Evolutionary conservation across 2,329 filamentous ascomycete species (phyloP), one percentile per base, ranked within the genome.

Genomic region (Aureobasidium sp.): DNA sequence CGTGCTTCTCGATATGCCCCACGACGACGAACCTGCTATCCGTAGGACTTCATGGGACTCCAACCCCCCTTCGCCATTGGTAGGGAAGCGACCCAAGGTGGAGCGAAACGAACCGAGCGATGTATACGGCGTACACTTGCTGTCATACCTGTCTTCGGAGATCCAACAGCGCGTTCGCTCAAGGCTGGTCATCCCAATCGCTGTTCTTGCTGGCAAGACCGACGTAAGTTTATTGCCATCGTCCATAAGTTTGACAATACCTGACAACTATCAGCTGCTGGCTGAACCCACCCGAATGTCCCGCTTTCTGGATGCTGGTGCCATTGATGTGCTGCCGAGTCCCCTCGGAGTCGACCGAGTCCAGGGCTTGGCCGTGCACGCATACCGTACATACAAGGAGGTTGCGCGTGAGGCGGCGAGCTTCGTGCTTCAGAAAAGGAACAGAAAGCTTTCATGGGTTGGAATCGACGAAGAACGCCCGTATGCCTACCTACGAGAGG

Each of bases 361-460:
- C 53, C 86, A 89, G 63, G 86, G 87, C 33, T 79, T 96, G 56
- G 86, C 89, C 64, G 85, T 94, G 17, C 91, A 93, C 72, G 91
- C 89, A 48, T 96, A 95, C 76, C 86, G 88, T 68, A 85, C 88
- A 50, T 88, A 90, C 70, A 89, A 89, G 73, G 86, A 91, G 68
- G 87, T 89, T 24, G 80, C 83, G 37, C 85, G 84, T 69, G 88
- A 92, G 69, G 86, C 91, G 70, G 82, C 87, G 63, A 84, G 85
- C 19, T 82, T 91, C 64, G 72, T 91, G 62, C 87, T 89, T 63
- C 79, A 88, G 63, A 88, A 87, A 70, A 85, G 87, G 67, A 85
- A 87, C 48, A 83, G 91, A 61, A 95, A 95, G 74, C 84, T 91
- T 59, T 96, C 92, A 0, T 96, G 92, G 92, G 91, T 96, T 45